Evolutionary conservation across 2,329 filamentous ascomycete species (phyloP).

Genomic region (Tolypocladium pustulatum): DNA sequence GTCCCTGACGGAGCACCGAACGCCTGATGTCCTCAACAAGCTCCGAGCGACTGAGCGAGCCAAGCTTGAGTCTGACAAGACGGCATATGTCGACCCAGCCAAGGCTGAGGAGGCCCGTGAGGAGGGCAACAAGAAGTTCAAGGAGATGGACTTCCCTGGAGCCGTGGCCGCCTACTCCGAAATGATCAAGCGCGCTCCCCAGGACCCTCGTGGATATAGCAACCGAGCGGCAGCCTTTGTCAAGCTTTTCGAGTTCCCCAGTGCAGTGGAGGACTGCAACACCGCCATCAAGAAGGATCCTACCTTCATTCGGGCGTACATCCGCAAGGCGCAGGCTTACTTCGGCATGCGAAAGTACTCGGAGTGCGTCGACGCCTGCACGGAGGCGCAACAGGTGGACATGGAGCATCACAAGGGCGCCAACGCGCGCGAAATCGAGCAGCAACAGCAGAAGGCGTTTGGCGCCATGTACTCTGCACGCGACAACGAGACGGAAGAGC

Average conservation of each 20-base stretch:
- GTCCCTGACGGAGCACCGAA: slow-evolving; percentile 93
- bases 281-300: slow-evolving; percentile 82
- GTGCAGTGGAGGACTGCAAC: slow-evolving; percentile 86
- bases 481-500: slow-evolving; percentile 90
- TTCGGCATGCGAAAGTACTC: slow-evolving; percentile 98
- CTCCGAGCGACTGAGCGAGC: slow-evolving; percentile 82
- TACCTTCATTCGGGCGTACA: slow-evolving; percentile 89
- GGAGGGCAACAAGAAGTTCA: slow-evolving; percentile 93
- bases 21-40: slow-evolving; percentile 86
- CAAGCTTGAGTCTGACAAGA: slow-evolving; percentile 64
- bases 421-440: slow-evolving; percentile 84
- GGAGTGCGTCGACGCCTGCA: slow-evolving; percentile 83
- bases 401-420: slow-evolving; percentile 56
- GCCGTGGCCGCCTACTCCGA: slow-evolving; percentile 91
- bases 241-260: slow-evolving; percentile 93
- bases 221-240: slow-evolving; percentile 96
- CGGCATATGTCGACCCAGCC: slow-evolving; percentile 76
- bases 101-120: slow-evolving; percentile 95
- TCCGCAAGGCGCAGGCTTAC: slow-evolving; percentile 91
- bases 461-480: slow-evolving; percentile 81
- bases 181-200: slow-evolving; percentile 91
- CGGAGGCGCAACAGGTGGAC: slow-evolving; percentile 70
- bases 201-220: slow-evolving; percentile 89
- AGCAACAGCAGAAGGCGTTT: slow-evolving; percentile 88
- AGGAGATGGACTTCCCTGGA: slow-evolving; percentile 88